These are phyloP conservation scores for Ophiosphaerella korrae DNA, from an alignment of 2,329 filamentous ascomycete species.

Conservation along the genomic window DNA sequence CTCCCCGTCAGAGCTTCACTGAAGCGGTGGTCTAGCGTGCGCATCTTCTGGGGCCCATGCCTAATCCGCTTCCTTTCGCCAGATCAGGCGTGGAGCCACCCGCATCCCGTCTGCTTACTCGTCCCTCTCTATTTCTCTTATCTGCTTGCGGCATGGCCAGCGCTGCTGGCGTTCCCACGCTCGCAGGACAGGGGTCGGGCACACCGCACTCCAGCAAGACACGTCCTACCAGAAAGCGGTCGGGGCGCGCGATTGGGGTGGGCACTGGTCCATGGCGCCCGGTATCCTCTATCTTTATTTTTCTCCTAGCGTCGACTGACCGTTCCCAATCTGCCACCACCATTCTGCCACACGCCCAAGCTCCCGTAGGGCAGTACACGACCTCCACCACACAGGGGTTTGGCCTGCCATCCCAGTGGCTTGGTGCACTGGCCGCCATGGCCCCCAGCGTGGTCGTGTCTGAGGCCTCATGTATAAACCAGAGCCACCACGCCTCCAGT, in stretches of 20 bases:
- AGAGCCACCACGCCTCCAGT: constrained; percentile 40
- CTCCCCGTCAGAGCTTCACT: constrained; percentile 20
- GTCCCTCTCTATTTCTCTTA: constrained; percentile 21
- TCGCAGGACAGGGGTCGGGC: constrained; percentile 32
- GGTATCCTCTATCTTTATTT: constrained; percentile 39
- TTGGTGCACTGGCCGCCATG: constrained; percentile 37
- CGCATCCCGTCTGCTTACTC: constrained; percentile 25
- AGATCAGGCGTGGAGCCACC: constrained; percentile 27
- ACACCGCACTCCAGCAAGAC: constrained; percentile 42
- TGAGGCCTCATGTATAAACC: constrained; percentile 44
- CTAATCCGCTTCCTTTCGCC: constrained; percentile 38
- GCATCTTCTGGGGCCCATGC: constrained; percentile 25
- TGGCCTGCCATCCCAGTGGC: constrained; percentile 31
- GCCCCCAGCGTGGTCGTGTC: constrained; percentile 34
- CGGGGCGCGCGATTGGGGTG: constrained; percentile 48
- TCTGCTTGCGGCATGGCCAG: constrained; percentile 28
- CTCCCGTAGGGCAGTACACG: constrained; percentile 38
- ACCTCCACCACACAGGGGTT: constrained; percentile 30
- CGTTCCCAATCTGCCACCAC: constrained; percentile 39
- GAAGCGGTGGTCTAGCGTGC: constrained; percentile 39
- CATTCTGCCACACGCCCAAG: constrained; percentile 37
- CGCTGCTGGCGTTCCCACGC: constrained; percentile 23
- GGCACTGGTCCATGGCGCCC: constrained; percentile 36
- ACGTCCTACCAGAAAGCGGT: constrained; percentile 38
- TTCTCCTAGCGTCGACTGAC: constrained; percentile 46